phyloP scores from a whole-genome alignment of 352 stramenopile species.

The Phytophthora chlamydospora region DNA sequence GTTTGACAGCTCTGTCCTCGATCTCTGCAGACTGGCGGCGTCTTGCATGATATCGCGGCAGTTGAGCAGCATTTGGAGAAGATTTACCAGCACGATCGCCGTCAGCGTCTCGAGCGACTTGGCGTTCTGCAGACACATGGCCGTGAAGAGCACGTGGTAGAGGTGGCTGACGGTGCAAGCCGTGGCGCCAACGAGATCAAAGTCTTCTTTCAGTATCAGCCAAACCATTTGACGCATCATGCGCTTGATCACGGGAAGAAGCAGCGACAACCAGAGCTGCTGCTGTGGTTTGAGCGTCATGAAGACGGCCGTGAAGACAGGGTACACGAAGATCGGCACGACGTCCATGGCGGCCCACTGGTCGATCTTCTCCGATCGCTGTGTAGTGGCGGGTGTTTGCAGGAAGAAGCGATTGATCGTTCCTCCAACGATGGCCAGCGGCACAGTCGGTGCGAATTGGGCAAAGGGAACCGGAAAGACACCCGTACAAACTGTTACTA shows the following conservation, averaged over 20 bases:
- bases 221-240: slow-evolving; percentile 28
- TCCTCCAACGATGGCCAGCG: slow-evolving; percentile 13
- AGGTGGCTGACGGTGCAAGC: slow-evolving; percentile 26
- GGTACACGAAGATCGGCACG: slow-evolving; percentile 37
- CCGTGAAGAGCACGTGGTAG: slow-evolving; percentile 48
- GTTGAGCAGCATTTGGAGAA: slow-evolving; percentile 15
- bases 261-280: slow-evolving; percentile 37
- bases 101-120: slow-evolving; percentile 37
- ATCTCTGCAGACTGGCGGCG: not conserved
- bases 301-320: slow-evolving; percentile 37
- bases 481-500: slow-evolving; percentile 8
- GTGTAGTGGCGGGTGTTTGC: slow-evolving; percentile 3
- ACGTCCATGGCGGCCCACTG: slow-evolving; percentile 21
- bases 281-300: slow-evolving; percentile 19
- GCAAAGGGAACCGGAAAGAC: slow-evolving; percentile 47
- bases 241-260: slow-evolving; percentile 38
- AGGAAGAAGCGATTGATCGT: slow-evolving; percentile 6
- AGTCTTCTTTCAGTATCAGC: slow-evolving; percentile 19
- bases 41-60: slow-evolving; percentile 25
- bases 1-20: not conserved
- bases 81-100: slow-evolving; percentile 30
- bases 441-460: slow-evolving; percentile 13
- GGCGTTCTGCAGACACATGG: slow-evolving; percentile 43
- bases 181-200: slow-evolving; percentile 33
- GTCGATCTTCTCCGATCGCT: slow-evolving; percentile 9